Percentiles rank a stretch among this genome's conserved stretches.
phyloP scores from a whole-genome alignment of 2,329 filamentous ascomycete genomes.

The Eutypa lata region DNA sequence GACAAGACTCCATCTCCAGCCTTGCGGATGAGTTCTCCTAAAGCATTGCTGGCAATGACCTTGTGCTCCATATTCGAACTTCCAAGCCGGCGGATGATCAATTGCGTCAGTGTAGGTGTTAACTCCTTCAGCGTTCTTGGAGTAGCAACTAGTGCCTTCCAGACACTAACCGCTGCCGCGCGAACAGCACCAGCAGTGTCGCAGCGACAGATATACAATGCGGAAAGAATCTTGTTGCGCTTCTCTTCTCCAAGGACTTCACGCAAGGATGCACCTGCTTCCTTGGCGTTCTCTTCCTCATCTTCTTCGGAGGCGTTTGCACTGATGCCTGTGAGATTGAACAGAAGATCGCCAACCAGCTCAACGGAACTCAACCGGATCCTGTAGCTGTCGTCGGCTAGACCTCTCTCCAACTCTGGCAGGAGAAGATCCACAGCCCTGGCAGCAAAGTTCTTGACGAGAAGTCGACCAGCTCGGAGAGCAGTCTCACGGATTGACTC shows the following conservation, averaged over 20 bases:
- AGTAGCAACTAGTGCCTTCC: slow-evolving; percentile 93
- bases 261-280: slow-evolving; percentile 88
- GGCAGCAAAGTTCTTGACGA: slow-evolving; percentile 98
- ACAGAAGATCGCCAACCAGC: slow-evolving; percentile 91
- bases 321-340: slow-evolving; percentile 94
- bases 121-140: slow-evolving; percentile 92
- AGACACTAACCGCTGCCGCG: slow-evolving; percentile 84
- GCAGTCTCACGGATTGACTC: slow-evolving; percentile 98
- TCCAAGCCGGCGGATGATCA: slow-evolving; percentile 89
- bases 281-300: slow-evolving; percentile 73
- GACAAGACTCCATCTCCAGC: slow-evolving; percentile 91
- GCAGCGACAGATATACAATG: slow-evolving; percentile 94
- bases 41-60: slow-evolving; percentile 93
- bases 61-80: slow-evolving; percentile 99
- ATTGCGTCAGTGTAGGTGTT: slow-evolving; percentile 88
- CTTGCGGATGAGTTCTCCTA: slow-evolving; percentile 95
- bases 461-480: slow-evolving; percentile 82
- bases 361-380: slow-evolving; percentile 98
- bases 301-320: slow-evolving; percentile 73
- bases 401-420: slow-evolving; percentile 89
- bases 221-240: slow-evolving; percentile 95
- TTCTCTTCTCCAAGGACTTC: slow-evolving; percentile 94
- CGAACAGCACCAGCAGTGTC: slow-evolving; percentile 93
- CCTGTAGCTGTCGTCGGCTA: slow-evolving; percentile 96
- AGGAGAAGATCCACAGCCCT: slow-evolving; percentile 91